Percentiles rank a stretch among this genome's conserved stretches.
phyloP scores from a whole-genome alignment of 768 basidiomycete species.

The Psilocybe azurescens region DNA sequence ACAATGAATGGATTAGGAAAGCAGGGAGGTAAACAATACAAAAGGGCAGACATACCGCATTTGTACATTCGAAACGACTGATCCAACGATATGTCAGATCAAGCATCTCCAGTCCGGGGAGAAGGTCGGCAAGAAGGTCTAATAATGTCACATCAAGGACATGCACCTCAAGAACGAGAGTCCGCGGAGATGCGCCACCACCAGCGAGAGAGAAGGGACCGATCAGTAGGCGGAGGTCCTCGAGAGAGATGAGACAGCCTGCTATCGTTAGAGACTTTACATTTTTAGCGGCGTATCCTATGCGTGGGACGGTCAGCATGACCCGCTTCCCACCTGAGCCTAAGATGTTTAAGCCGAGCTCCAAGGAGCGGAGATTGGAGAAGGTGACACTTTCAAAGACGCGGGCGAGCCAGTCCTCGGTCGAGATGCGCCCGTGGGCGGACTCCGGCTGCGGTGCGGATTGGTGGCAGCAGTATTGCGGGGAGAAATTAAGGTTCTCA shows the following conservation, averaged over 20 bases:
- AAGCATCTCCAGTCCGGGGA: slow-evolving; percentile 21
- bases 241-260: slow-evolving; percentile 19
- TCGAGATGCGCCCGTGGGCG: neutral
- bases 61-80: slow-evolving; percentile 6
- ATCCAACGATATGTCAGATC: slow-evolving; percentile 26
- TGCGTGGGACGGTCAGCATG: slow-evolving; percentile 8
- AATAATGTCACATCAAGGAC: slow-evolving; percentile 19
- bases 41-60: slow-evolving; percentile 14
- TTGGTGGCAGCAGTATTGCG: slow-evolving; percentile 22
- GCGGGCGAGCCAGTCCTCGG: slow-evolving; percentile 20
- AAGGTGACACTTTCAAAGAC: slow-evolving; percentile 17
- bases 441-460: slow-evolving; percentile 6
- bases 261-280: slow-evolving; percentile 13
- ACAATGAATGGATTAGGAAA: neutral
- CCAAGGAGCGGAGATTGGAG: slow-evolving; percentile 15
- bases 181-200: slow-evolving; percentile 14
- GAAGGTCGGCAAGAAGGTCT: slow-evolving; percentile 17
- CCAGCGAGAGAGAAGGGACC: slow-evolving; percentile 12
- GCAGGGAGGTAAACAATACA: neutral
- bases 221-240: slow-evolving; percentile 19
- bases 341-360: slow-evolving; percentile 24
- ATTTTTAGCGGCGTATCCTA: slow-evolving; percentile 10
- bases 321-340: slow-evolving; percentile 21
- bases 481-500: slow-evolving; percentile 15
- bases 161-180: slow-evolving; percentile 22